Evolutionary conservation across 2,329 filamentous ascomycete genomes (phyloP), one percentile per base, ranked within the genome.

Genomic region (Bipolaris zeicola): DNA sequence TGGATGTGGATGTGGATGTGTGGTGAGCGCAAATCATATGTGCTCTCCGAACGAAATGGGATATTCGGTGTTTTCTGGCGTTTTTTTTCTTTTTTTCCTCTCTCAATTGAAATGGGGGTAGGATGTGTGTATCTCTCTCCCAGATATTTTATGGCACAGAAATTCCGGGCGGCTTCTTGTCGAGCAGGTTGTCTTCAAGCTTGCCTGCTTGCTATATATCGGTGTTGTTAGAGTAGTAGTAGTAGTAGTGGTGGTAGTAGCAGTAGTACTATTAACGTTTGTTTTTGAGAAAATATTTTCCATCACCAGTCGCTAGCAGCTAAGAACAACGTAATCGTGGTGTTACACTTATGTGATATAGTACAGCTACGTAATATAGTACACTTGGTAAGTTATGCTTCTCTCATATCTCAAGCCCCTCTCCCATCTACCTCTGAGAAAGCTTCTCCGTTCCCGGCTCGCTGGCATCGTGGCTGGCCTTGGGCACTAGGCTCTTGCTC

Each of bases 381-480:
- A 58, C 56, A 58, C 28, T 28, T 41, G 31, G 36, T n/a, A 38
- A 42, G 5, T 39, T 18, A 34, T 26, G 28, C 13, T 33, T 24
- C 31, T 22, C 16, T 42, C 22, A 14, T 26, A 8, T 18, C 4
- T 3, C 24, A 14, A 31, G 39, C 0, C 26, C n/a, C 14, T 3
- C 18, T n/a, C 5, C 10, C 10, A 5, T 33, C 31, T 56, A 52
- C 39, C 46, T 53, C 31, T 38, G 50, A 16, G 49, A 49, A 20
- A 51, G 26, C 28, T 14, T 47, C 20, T 38, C 46, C 2, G 50
- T 52, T 6, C 58, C 54, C 31, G 20, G 42, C 3, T 57, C 52
- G 33, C 73, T 20, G 77, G 74, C 71, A 64, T 84, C 81, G 62
- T 82, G 79, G 60, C 74, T 77, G 36, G 81, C 79, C 71, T 81